These are phyloP conservation scores for Amanita rimosa DNA, from an alignment of 768 basidiomycete genomes.

Conservation along the genomic window DNA sequence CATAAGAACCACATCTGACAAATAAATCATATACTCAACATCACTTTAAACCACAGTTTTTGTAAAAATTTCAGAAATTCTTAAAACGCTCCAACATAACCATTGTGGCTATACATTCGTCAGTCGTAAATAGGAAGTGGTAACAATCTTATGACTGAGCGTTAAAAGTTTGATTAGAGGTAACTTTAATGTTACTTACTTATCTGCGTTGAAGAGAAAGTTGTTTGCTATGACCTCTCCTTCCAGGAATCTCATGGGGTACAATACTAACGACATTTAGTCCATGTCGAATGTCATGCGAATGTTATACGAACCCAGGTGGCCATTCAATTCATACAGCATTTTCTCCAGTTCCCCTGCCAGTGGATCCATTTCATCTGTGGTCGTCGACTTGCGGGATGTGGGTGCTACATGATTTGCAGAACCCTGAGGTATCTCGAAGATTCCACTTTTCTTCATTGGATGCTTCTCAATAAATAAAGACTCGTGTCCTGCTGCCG, in stretches of 20 bases:
- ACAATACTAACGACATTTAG: slow-evolving; percentile 45
- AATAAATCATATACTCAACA: too few species aligned
- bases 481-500: slow-evolving; percentile 16
- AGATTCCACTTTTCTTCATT: slow-evolving; percentile 20
- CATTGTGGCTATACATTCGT: not conserved
- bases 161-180: not conserved
- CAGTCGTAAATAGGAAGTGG: slow-evolving; percentile 69
- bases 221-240: slow-evolving; percentile 90
- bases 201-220: slow-evolving; percentile 86
- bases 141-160: slow-evolving; percentile 38
- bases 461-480: slow-evolving; percentile 11
- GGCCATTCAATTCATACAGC: slow-evolving; percentile 67
- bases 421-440: slow-evolving; percentile 10
- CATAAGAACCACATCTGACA: too few species aligned
- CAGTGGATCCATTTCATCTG: slow-evolving; percentile 73
- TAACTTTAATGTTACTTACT: slow-evolving; percentile 25
- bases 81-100: too few species aligned
- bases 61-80: too few species aligned
- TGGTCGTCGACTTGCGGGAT: slow-evolving; percentile 35
- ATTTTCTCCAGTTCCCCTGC: slow-evolving; percentile 91
- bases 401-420: not conserved
- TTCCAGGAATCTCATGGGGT: slow-evolving; percentile 81
- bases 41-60: too few species aligned
- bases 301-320: slow-evolving; percentile 52
- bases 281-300: not conserved